These are phyloP conservation scores for Alternaria sp. DNA, from an alignment of 2,329 filamentous ascomycete species.

Conservation along the genomic window DNA sequence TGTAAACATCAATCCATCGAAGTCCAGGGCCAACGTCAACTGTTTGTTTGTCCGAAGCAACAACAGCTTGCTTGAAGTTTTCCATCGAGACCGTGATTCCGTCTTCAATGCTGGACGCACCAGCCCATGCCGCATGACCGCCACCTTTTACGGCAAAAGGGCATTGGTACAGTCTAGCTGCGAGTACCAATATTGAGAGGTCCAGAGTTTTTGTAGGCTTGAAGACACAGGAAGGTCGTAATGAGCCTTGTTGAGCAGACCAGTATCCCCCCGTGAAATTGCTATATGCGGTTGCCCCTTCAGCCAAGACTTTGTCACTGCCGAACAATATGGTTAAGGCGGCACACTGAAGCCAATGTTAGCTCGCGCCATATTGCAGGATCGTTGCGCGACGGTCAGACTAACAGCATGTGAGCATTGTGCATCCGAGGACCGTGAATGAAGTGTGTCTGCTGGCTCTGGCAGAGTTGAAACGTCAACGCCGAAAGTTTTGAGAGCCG, in stretches of 20 bases:
- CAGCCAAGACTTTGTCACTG: constrained; percentile 15
- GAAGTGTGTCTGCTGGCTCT: background rate
- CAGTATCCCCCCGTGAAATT: constrained; percentile 25
- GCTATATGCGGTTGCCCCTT: constrained; percentile 15
- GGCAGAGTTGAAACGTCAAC: constrained; percentile 7
- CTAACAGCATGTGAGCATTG: constrained; percentile 8
- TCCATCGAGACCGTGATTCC: constrained; percentile 56
- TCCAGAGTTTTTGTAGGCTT: constrained; percentile 20
- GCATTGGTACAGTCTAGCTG: constrained; percentile 29
- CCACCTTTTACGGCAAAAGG: constrained; percentile 56
- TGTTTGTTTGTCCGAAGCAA: constrained; percentile 36
- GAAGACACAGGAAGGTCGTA: constrained; percentile 36
- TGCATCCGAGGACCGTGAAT: background rate
- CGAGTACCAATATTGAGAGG: constrained; percentile 22
- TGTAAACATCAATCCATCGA: constrained; percentile 43
- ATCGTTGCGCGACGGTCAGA: background rate
- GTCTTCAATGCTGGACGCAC: constrained; percentile 52
- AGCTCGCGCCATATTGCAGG: background rate
- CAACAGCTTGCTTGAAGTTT: constrained; percentile 34
- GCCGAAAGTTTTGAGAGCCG: constrained; percentile 4
- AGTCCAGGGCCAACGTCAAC: constrained; percentile 38
- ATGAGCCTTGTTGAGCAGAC: constrained; percentile 34
- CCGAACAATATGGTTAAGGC: constrained; percentile 26
- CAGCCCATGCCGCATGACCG: constrained; percentile 52
- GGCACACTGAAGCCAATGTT: constrained; percentile 21